These are phyloP conservation scores for Cordyceps militaris DNA, from an alignment of 2,329 filamentous ascomycete species.

Conservation along the genomic window DNA sequence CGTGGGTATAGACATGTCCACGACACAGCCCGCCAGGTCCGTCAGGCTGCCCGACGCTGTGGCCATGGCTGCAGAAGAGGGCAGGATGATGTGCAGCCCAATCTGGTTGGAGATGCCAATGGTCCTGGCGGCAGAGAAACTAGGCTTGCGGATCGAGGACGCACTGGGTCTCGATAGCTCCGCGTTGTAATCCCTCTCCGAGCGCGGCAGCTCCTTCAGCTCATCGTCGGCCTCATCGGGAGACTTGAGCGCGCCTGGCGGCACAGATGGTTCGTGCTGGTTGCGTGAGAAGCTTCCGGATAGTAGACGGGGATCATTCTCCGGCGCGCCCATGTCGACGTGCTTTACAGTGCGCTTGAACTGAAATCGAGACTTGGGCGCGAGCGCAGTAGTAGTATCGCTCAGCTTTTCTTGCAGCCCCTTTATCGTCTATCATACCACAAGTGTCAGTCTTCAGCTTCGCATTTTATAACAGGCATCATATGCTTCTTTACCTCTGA, in stretches of 20 bases:
- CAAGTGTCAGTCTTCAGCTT: background rate
- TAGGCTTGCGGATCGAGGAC: constrained; percentile 48
- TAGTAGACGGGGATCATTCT: constrained; percentile 37
- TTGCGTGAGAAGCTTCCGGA: constrained; percentile 28
- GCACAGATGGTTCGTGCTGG: constrained; percentile 14
- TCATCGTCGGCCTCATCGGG: constrained; percentile 20
- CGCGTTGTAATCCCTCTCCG: constrained; percentile 45
- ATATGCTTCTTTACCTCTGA: constrained; percentile 50
- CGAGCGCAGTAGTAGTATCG: constrained; percentile 57
- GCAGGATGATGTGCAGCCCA: constrained; percentile 69
- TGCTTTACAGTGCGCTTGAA: constrained; percentile 50
- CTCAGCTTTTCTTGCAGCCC: constrained; percentile 71
- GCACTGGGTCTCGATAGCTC: constrained; percentile 39
- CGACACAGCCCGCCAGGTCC: constrained; percentile 61
- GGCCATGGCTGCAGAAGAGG: constrained; percentile 60
- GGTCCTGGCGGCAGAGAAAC: constrained; percentile 54
- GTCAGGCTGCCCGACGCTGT: constrained; percentile 68
- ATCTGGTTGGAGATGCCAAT: constrained; percentile 61
- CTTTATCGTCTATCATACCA: constrained; percentile 60
- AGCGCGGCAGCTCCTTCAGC: constrained; percentile 5
- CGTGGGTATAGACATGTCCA: constrained; percentile 70
- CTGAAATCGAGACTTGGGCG: constrained; percentile 73
- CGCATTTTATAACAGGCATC: too few species aligned
- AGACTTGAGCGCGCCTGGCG: background rate
- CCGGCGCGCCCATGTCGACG: constrained; percentile 36